These are phyloP conservation scores for Scheffersomyces cryptocercus DNA, from an alignment of 1,139 yeast species.

Conservation along the genomic window DNA sequence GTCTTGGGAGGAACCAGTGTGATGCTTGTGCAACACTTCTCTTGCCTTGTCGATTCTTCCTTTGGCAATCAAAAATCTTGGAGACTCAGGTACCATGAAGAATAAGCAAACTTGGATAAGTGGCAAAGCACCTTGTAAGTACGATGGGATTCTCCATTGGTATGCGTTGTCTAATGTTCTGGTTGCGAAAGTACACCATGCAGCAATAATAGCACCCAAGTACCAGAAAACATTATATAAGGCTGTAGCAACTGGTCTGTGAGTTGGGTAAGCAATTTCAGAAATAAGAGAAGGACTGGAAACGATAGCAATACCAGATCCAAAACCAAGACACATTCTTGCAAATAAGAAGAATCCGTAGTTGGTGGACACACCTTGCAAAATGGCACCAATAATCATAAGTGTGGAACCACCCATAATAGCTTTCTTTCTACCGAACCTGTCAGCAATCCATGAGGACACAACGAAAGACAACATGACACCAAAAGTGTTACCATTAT, in stretches of 20 bases:
- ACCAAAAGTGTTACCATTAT: slow-evolving; percentile 23
- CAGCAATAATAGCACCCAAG: slow-evolving; percentile 55
- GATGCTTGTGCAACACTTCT: slow-evolving; percentile 35
- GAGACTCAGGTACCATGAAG: slow-evolving; percentile 48
- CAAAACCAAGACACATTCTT: slow-evolving; percentile 44
- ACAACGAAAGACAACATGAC: slow-evolving; percentile 24
- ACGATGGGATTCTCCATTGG: slow-evolving; percentile 50
- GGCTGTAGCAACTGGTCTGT: slow-evolving; percentile 47
- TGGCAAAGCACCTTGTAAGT: slow-evolving; percentile 43
- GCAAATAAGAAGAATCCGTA: slow-evolving; percentile 34
- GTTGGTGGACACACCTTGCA: slow-evolving; percentile 44
- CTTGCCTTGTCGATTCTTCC: slow-evolving; percentile 40
- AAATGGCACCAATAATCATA: slow-evolving; percentile 18
- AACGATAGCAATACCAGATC: slow-evolving; percentile 37
- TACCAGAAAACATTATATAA: slow-evolving; percentile 45
- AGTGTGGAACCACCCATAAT: slow-evolving; percentile 12
- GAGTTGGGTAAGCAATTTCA: slow-evolving; percentile 49
- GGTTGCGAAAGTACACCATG: slow-evolving; percentile 55
- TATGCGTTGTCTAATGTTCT: slow-evolving; percentile 26
- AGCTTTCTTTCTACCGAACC: slow-evolving; percentile 41
- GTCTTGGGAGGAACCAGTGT: slow-evolving; percentile 36
- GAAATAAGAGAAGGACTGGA: slow-evolving; percentile 43
- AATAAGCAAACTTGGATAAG: slow-evolving; percentile 25
- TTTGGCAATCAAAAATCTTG: slow-evolving; percentile 41
- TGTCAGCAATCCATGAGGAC: slow-evolving; percentile 39